Conservation (phyloP, 129 eudicot species). For the Lactuca saligna region DNA sequence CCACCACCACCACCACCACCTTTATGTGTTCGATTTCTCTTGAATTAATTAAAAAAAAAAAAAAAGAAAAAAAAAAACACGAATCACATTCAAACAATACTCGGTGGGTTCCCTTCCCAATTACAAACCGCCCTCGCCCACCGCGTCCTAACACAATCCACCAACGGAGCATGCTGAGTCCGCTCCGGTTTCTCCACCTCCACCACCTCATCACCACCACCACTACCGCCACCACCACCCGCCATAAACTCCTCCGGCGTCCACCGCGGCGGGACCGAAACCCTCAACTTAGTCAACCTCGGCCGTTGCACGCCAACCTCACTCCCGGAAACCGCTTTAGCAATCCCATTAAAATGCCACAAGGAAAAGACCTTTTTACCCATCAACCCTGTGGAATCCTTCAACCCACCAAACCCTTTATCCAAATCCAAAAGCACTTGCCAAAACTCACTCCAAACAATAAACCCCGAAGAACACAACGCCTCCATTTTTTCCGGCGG, state of each 20-base stretch:
- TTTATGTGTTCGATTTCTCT: slow-evolving; percentile 20
- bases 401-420: slow-evolving; percentile 75
- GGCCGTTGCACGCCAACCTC: slow-evolving; percentile 74
- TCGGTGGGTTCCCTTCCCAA: slow-evolving; percentile 96
- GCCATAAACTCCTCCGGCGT: slow-evolving; percentile 94
- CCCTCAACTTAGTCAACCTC: slow-evolving; percentile 71
- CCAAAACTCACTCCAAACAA: slow-evolving; percentile 98
- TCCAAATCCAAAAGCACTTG: slow-evolving; percentile 83
- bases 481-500: slow-evolving; percentile 64
- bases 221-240: slow-evolving; percentile 36
- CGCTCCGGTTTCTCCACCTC: slow-evolving; percentile 67
- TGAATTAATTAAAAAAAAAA: slow-evolving; percentile 2
- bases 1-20: not conserved
- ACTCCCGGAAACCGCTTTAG: slow-evolving; percentile 64
- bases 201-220: slow-evolving; percentile 34
- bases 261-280: slow-evolving; percentile 96
- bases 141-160: slow-evolving; percentile 86
- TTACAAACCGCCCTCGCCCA: slow-evolving; percentile 89
- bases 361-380: slow-evolving; percentile 90
- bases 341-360: slow-evolving; percentile 94
- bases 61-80: not conserved
- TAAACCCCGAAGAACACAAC: slow-evolving; percentile 70
- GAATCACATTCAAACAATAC: slow-evolving; percentile 62
- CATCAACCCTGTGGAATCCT: slow-evolving; percentile 85
- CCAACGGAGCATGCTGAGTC: slow-evolving; percentile 86